Evolutionary conservation across 768 basidiomycete genomes (phyloP), one percentile per base, ranked within the genome.

Genomic region (Amanita pallidorosea): DNA sequence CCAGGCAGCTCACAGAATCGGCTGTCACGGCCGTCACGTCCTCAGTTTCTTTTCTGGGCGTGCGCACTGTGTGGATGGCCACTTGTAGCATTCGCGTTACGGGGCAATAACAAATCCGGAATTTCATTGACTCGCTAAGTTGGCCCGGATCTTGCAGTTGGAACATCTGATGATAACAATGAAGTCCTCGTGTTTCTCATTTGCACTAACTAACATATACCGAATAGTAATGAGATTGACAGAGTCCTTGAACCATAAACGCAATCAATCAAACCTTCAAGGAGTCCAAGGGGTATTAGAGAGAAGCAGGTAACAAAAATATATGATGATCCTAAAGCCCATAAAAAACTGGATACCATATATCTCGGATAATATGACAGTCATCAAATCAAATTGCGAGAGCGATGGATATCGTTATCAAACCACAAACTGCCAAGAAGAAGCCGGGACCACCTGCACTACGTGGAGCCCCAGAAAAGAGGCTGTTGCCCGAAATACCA

Each of bases 401-500:
- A 42, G 58, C 54, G 43, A 60, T 54, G 50, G 58, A 60, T 53
- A 65, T 54, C 53, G 60, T 60, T 51, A 55, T 51, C 42, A 61
- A 47, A 45, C 65, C 65, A 50, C 64, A 60, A 1, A 55, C 56
- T n/a, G 60, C 42, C 20, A 61, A 60, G 34, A 63, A 11, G 47
- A 59, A 55, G 31, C 54, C 59, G 15, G 58, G 52, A 49, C 47
- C 31, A 36, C 27, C 55, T 49, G 62, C 45, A 15, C 58, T 56
- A 17, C 61, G 55, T n/a, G 57, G 53, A 15, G 63, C 64, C 2
- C 56, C 59, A 42, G 56, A 59, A 38, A 59, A 57, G 34, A 63
- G 56, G 29, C 54, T 51, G 31, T 64, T 65, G 18, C 63, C 64
- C 36, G 60, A 47, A 45, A 70, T 56, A 47, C 70, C 70, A 56